Evolutionary conservation across 192 early-diverging fungal genomes (phyloP).

Genomic region (Rhizophagus sp.): DNA sequence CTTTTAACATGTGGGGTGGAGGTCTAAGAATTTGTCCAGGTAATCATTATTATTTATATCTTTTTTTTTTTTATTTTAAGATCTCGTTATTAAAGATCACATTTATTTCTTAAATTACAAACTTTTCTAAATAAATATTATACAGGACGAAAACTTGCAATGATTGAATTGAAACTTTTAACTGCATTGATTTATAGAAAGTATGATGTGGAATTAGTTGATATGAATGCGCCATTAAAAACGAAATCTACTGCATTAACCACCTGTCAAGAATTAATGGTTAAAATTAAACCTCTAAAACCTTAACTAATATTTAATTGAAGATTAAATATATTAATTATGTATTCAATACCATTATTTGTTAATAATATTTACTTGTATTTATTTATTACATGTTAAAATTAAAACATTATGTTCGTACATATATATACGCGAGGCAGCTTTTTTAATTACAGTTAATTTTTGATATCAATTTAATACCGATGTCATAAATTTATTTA

Average conservation of each 20-base stretch:
- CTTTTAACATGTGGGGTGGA: slow-evolving; percentile 3
- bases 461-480: too few relatives aligned
- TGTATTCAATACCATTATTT: too few relatives aligned
- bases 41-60: neutral
- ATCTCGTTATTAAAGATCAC: neutral
- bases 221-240: slow-evolving; percentile 12
- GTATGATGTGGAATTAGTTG: slow-evolving; percentile 22
- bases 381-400: too few relatives aligned
- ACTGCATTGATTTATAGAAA: neutral
- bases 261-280: neutral
- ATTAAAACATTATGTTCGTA: too few relatives aligned
- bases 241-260: neutral
- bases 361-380: too few relatives aligned
- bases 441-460: too few relatives aligned
- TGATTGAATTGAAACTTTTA: slow-evolving; percentile 14
- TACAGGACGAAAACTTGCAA: slow-evolving; percentile 19
- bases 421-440: too few relatives aligned
- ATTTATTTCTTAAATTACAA: slow-evolving; percentile 4
- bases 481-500: too few relatives aligned
- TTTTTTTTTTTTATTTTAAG: neutral
- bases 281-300: neutral
- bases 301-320: too few relatives aligned
- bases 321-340: too few relatives aligned
- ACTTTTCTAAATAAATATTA: too few relatives aligned
- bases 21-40: slow-evolving; percentile 17